Evolutionary conservation across 106 monocot species (phyloP).

Genomic region (Triglochin maritima): DNA sequence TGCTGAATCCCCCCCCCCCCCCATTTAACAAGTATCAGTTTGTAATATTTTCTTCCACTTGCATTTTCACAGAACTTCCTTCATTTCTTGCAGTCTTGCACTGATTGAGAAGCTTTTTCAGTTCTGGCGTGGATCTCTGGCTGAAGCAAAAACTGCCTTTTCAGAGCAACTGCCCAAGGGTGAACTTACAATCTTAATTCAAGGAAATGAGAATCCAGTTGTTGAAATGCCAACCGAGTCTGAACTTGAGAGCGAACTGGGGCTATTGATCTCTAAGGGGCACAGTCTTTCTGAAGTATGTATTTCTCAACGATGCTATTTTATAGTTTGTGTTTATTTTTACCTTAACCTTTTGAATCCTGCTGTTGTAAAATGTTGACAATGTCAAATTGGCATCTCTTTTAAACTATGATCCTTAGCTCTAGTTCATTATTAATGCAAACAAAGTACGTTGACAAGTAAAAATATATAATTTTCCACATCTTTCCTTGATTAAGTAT

Average conservation of each 20-base stretch:
- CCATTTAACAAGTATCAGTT: no score
- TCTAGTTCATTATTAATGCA: no score
- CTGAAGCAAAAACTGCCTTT: conserved; percentile 7
- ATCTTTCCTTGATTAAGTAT: neutral
- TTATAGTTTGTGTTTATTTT: neutral
- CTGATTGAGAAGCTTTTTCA: neutral
- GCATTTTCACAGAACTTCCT: no score
- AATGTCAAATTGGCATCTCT: no score
- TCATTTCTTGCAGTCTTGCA: neutral
- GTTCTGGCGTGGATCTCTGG: conserved; percentile 21
- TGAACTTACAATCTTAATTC: conserved; percentile 19
- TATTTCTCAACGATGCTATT: neutral
- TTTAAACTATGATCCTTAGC: no score
- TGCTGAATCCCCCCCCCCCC: no score
- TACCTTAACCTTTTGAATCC: no score
- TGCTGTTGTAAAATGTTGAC: no score
- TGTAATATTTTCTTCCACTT: no score
- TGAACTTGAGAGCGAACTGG: conserved; percentile 14
- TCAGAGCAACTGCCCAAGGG: conserved; percentile 10
- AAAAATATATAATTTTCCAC: neutral
- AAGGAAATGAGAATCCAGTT: conserved; percentile 1
- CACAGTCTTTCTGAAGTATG: conserved; percentile 18
- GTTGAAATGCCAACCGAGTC: conserved; percentile 16
- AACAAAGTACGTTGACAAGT: no score
- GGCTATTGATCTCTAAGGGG: conserved; percentile 7